phyloP scores from a whole-genome alignment of 2,329 filamentous ascomycete genomes.

The Penicillium digitatum region DNA sequence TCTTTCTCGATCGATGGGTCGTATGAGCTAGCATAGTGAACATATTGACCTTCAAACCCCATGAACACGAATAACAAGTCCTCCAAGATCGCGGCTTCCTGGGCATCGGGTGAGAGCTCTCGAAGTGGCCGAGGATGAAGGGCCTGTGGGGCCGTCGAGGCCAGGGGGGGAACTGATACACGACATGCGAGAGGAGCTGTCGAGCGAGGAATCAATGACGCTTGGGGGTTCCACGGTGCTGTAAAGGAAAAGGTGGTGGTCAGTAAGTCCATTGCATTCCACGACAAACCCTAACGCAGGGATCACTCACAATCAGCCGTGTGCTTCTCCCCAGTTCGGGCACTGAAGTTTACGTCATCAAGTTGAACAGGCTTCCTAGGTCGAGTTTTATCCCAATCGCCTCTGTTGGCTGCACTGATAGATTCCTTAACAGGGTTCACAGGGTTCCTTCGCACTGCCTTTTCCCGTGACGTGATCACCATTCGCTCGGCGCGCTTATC shows the following conservation, averaged over 20 bases:
- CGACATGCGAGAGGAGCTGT: conserved; percentile 69
- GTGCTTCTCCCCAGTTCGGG: conserved; percentile 35
- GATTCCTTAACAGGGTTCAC: conserved; percentile 53
- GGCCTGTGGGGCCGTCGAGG: conserved; percentile 63
- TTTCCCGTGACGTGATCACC: conserved; percentile 60
- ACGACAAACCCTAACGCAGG: background rate
- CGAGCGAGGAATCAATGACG: conserved; percentile 65
- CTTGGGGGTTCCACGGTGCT: conserved; percentile 73
- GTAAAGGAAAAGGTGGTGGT: conserved; percentile 14
- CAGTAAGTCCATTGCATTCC: conserved; percentile 11
- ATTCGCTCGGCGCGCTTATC: conserved; percentile 43
- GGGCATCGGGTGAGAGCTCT: conserved; percentile 70
- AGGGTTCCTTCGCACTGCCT: conserved; percentile 58
- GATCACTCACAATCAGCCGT: conserved; percentile 29
- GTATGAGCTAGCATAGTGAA: conserved; percentile 78
- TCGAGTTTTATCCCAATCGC: conserved; percentile 35
- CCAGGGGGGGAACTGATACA: conserved; percentile 58
- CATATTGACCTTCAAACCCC: conserved; percentile 97
- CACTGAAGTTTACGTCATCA: conserved; percentile 25
- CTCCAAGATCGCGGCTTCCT: conserved; percentile 83
- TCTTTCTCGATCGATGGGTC: conserved; percentile 82
- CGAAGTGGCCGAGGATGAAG: conserved; percentile 65
- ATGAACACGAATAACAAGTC: conserved; percentile 94
- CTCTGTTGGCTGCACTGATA: conserved; percentile 29
- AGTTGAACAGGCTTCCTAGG: conserved; percentile 26